Percentiles rank a stretch among this genome's conserved stretches.
phyloP scores from a whole-genome alignment of 768 basidiomycete genomes.

The Pisolithus orientalis region DNA sequence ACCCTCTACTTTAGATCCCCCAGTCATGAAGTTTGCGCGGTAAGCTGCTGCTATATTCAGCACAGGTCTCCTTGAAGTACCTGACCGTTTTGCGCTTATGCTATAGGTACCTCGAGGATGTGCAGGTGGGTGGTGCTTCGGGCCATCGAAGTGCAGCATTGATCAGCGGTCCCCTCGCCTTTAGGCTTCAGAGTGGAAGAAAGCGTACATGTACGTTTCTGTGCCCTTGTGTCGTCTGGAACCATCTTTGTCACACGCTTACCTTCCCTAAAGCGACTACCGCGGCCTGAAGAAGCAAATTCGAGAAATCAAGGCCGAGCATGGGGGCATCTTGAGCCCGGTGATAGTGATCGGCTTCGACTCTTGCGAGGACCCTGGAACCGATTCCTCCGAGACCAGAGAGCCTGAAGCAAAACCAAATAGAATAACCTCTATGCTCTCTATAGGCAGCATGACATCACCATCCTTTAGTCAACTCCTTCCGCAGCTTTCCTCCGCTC shows the following conservation, averaged over 20 bases:
- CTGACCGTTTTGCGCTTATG: constrained; percentile 2
- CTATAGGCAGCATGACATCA: constrained; percentile 1
- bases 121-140: constrained; percentile 39
- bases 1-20: too few species aligned
- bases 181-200: constrained; percentile 60
- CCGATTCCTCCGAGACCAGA: background rate
- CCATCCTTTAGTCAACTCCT: constrained; percentile 44
- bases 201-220: constrained; percentile 26
- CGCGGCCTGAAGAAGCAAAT: constrained; percentile 64
- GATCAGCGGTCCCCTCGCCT: background rate
- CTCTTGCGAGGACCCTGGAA: background rate
- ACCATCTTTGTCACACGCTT: background rate
- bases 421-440: constrained; percentile 5
- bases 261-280: constrained; percentile 51
- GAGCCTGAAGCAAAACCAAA: background rate
- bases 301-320: constrained; percentile 9
- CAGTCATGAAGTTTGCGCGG: constrained; percentile 55
- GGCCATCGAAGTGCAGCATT: background rate
- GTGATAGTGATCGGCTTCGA: background rate
- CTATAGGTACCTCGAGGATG: constrained; percentile 60
- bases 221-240: too few species aligned
- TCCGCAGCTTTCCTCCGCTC: constrained; percentile 49
- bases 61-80: background rate
- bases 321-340: constrained; percentile 1
- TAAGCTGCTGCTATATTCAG: constrained; percentile 20